Conservation (phyloP, 2,329 filamentous ascomycete species). For the Ophiocordyceps camponoti-rufipedis region DNA sequence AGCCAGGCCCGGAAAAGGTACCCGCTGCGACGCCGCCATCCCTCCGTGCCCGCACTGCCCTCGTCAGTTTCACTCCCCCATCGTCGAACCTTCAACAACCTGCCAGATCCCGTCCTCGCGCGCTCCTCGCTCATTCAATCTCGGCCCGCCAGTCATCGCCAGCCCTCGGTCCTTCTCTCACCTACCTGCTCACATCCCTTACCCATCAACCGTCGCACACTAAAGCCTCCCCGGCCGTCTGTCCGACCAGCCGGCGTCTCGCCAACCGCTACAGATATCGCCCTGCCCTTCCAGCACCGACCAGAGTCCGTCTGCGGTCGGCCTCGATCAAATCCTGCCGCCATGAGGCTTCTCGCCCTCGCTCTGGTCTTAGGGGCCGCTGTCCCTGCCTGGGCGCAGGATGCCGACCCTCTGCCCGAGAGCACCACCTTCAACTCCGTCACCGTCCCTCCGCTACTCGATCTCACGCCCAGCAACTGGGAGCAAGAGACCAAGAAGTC, state of each 20-base stretch:
- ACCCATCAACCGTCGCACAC: not conserved
- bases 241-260: not conserved
- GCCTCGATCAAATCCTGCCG: slow-evolving; percentile 1
- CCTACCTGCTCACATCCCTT: no score
- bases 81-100: no score
- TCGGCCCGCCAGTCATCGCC: no score
- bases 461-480: slow-evolving; percentile 39
- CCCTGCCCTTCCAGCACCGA: not conserved
- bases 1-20: no score
- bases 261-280: slow-evolving; percentile 1
- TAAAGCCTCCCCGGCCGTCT: not conserved
- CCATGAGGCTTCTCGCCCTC: slow-evolving; percentile 17
- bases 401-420: slow-evolving; percentile 16
- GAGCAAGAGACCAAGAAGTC: slow-evolving; percentile 34
- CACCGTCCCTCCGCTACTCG: slow-evolving; percentile 44
- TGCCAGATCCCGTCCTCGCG: not conserved
- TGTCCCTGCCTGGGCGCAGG: slow-evolving; percentile 12
- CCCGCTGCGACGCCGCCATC: no score
- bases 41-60: no score
- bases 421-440: slow-evolving; percentile 48
- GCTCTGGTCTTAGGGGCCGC: slow-evolving; percentile 27
- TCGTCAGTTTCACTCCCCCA: no score
- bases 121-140: no score
- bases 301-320: not conserved
- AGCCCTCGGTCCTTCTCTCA: no score